Evolutionary conservation across 2,329 filamentous ascomycete species (phyloP).

Genomic region (Aspergillus calidoustus): DNA sequence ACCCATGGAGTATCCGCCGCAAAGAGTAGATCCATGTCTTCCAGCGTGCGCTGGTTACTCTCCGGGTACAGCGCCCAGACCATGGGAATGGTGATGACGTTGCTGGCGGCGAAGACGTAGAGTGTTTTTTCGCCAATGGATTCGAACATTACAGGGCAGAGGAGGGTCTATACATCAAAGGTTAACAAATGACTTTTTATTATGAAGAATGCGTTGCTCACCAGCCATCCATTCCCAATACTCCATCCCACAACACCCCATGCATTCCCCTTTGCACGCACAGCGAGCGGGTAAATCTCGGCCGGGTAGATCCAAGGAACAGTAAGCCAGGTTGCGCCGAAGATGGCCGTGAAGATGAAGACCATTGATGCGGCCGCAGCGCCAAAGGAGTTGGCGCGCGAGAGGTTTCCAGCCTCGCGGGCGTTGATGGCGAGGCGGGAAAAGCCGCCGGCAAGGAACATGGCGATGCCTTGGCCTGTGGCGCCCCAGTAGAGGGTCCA

Average conservation of each 20-base stretch:
- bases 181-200: constrained; percentile 23
- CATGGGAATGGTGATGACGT: constrained; percentile 68
- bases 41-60: constrained; percentile 72
- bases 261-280: constrained; percentile 74
- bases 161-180: constrained; percentile 43
- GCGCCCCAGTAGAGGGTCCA: constrained; percentile 74
- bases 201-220: constrained; percentile 30
- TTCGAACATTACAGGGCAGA: constrained; percentile 66
- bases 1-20: constrained; percentile 68
- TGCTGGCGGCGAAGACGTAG: constrained; percentile 73
- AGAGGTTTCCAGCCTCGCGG: constrained; percentile 50
- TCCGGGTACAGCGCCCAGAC: constrained; percentile 77
- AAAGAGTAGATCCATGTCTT: constrained; percentile 77
- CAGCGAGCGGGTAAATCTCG: constrained; percentile 73
- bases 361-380: constrained; percentile 72
- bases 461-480: constrained; percentile 65
- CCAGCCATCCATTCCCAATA: constrained; percentile 72
- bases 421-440: constrained; percentile 59
- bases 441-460: constrained; percentile 70
- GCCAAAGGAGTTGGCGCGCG: constrained; percentile 58
- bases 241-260: constrained; percentile 78
- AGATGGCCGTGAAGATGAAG: constrained; percentile 69
- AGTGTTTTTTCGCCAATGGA: constrained; percentile 71
- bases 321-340: constrained; percentile 66
- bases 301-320: constrained; percentile 70